Evolutionary conservation across 768 basidiomycete genomes (phyloP), one percentile per base, ranked within the genome.

Genomic region (Dictyophora rubrovolvata): DNA sequence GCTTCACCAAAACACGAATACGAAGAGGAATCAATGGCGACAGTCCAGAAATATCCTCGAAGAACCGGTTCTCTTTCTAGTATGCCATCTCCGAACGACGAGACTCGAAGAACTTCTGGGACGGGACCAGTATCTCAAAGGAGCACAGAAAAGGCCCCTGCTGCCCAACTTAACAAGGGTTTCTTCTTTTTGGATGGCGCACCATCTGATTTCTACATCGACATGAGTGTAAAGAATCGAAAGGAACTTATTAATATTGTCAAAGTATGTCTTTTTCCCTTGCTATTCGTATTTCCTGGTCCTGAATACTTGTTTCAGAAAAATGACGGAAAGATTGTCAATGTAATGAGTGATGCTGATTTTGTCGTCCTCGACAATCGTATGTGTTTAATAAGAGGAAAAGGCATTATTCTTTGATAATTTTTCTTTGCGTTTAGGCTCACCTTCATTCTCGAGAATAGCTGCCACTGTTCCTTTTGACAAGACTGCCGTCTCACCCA

Each of bases 211-310:
- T 87, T 88, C 63, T 86, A 80, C 63, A 82, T 88, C 36, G 84
- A 86, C 65, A 73, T 87, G n/a, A 84, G 85, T 63, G 72, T 85
- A 0, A 75, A 76, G 48, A 79, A 80, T 53, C 75, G 86, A 21
- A 70, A 72, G 16, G 68, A 72, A 0, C 66, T 84, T 23, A 75
- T 84, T 21, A 71, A 71, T 49, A 70, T 73, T 8, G 83, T 89
- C 67, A 87, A 85, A 79, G 87, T 85, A 56, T 60, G 73, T 66
- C 33, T 17, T 22, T 20, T 54, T 50, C 8, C 16, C 48, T 49
- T 23, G 17, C 33, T 14, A 48, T 28, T 10, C 9, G n/a, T 18
- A n/a, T n/a, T n/a, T n/a, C n/a, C 10, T 5, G 18, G 4, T 42
- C 37, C 34, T 37, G 34, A 23, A 48, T 49, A 58, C 42, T 9